A percentile compares a stretch with the other conserved stretches of the same genome.
These are phyloP conservation scores for Angomonas deanei DNA, from an alignment of 208 protist genomes.

Conservation along the genomic window DNA sequence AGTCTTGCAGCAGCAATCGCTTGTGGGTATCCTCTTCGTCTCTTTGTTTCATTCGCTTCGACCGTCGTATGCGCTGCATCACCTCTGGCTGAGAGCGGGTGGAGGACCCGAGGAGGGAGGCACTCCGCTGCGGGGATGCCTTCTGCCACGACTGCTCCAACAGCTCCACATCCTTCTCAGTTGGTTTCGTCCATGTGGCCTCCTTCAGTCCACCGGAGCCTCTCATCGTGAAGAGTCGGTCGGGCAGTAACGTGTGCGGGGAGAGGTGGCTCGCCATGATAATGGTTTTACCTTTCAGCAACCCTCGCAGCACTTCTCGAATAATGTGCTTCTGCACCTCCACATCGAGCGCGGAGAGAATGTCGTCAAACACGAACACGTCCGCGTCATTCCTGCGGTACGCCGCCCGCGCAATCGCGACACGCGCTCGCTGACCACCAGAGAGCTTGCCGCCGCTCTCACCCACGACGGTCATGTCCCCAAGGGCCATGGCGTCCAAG, in stretches of 20 bases:
- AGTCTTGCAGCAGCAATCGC: not conserved
- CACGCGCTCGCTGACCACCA: conserved; percentile 82
- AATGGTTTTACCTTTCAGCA: conserved; percentile 54
- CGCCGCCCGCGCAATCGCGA: conserved; percentile 77
- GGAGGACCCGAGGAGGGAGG: not conserved
- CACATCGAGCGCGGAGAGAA: conserved; percentile 91
- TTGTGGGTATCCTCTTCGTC: not conserved
- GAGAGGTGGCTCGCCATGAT: conserved; percentile 42
- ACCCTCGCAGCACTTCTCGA: conserved; percentile 53
- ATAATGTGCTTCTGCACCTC: conserved; percentile 82
- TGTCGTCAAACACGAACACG: conserved; percentile 88
- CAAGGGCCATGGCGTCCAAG: conserved; percentile 57
- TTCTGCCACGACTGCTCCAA: conserved; percentile 26
- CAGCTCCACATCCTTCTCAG: conserved; percentile 20
- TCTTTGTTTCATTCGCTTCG: conserved; percentile 18
- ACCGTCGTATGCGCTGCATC: not conserved
- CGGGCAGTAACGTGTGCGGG: conserved; percentile 26
- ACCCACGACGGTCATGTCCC: conserved; percentile 86
- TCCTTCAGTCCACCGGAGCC: conserved; percentile 39
- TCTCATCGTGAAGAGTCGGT: conserved; percentile 38
- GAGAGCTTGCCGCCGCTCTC: conserved; percentile 78
- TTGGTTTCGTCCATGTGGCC: conserved; percentile 14
- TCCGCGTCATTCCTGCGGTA: conserved; percentile 58
- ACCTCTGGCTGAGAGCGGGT: not conserved
- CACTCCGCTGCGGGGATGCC: conserved; percentile 5